Evolutionary conservation across 108 stramenopile species (phyloP).

Genomic region (Nitzschia palea): DNA sequence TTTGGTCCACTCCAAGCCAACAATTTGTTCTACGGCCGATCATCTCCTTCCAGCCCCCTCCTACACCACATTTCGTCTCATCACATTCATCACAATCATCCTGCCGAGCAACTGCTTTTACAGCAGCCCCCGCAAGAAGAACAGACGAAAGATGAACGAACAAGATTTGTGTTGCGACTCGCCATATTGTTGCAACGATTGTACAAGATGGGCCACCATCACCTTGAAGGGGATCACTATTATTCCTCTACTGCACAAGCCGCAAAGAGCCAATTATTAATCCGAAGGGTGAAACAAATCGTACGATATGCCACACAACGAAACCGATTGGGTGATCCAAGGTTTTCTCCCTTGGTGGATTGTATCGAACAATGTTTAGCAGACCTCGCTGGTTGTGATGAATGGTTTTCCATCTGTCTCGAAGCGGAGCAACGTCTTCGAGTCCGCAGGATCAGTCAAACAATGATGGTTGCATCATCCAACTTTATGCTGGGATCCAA

Average conservation of each 20-base stretch:
- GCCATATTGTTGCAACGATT: background rate
- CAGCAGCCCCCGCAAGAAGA: too few relatives aligned
- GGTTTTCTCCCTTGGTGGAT: conserved; percentile 38
- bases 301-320: conserved; percentile 34
- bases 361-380: background rate
- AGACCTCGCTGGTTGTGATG: background rate
- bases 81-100: too few relatives aligned
- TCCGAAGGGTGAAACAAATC: background rate
- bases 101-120: too few relatives aligned
- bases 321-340: conserved; percentile 49
- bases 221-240: background rate
- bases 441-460: background rate
- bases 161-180: background rate
- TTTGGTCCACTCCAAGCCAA: too few relatives aligned
- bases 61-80: too few relatives aligned
- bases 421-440: background rate
- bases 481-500: too few relatives aligned
- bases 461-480: background rate
- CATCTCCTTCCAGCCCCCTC: too few relatives aligned
- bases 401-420: background rate
- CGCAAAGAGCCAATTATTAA: background rate
- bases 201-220: background rate
- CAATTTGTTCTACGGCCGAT: too few relatives aligned
- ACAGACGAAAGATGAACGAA: background rate
- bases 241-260: background rate